Conservation (phyloP, 2,329 filamentous ascomycete species). For the Uncinocarpus reesii region DNA sequence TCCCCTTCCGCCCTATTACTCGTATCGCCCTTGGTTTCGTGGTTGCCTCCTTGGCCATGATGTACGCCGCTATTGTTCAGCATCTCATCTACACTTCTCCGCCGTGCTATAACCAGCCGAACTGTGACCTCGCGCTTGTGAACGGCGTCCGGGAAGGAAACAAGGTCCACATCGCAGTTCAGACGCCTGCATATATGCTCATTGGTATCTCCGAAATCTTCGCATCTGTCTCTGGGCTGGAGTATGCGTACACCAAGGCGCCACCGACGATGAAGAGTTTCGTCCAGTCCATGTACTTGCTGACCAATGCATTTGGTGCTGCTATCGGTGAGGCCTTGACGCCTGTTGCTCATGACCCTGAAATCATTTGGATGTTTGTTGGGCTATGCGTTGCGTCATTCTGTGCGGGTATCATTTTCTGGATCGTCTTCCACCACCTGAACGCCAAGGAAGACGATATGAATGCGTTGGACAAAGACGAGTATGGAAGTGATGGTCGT, state of each 20-base stretch:
- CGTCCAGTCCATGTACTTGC: constrained; percentile 47
- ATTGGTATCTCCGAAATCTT: constrained; percentile 47
- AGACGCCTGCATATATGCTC: constrained; percentile 38
- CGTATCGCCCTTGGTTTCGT: constrained; percentile 63
- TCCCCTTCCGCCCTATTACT: constrained; percentile 65
- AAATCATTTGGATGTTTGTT: constrained; percentile 57
- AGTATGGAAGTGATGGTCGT: too few relatives aligned
- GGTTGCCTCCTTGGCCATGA: constrained; percentile 52
- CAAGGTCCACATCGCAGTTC: constrained; percentile 36
- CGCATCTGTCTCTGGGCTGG: constrained; percentile 57
- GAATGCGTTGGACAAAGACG: constrained; percentile 39
- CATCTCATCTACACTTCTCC: constrained; percentile 45
- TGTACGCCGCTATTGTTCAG: constrained; percentile 51
- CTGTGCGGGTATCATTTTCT: constrained; percentile 45
- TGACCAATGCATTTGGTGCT: constrained; percentile 49
- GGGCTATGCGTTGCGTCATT: constrained; percentile 45
- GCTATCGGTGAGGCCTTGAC: constrained; percentile 53
- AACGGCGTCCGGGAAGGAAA: constrained; percentile 31
- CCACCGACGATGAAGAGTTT: constrained; percentile 58
- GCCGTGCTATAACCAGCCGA: constrained; percentile 42
- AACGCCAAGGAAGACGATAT: constrained; percentile 42
- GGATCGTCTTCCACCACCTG: constrained; percentile 39
- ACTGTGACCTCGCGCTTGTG: constrained; percentile 25
- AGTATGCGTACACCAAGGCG: constrained; percentile 65
- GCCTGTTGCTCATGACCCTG: constrained; percentile 52